phyloP scores from a whole-genome alignment of 2,329 filamentous ascomycete species.

The Colletotrichum gloeosporioides region DNA sequence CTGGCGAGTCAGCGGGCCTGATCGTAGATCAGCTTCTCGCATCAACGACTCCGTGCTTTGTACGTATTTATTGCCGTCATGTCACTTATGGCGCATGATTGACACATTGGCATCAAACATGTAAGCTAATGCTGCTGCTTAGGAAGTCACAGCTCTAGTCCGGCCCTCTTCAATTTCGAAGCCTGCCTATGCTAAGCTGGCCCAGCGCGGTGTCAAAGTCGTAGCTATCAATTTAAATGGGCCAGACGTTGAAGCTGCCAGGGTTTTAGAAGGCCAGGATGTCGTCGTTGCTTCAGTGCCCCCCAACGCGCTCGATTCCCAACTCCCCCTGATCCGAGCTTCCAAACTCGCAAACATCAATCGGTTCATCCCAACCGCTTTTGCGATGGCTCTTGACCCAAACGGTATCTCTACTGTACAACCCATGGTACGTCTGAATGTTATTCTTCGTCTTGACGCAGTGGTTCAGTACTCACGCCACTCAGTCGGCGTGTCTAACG shows the following conservation, averaged over 20 bases:
- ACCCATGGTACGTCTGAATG: not conserved
- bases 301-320: not conserved
- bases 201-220: not conserved
- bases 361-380: not conserved
- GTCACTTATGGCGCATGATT: fast-evolving
- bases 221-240: not conserved
- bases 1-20: not conserved
- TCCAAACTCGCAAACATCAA: not conserved
- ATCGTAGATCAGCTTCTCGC: not conserved
- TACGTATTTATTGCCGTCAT: fast-evolving
- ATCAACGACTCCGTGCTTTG: not conserved
- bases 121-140: fast-evolving
- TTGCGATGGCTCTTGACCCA: not conserved
- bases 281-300: not conserved
- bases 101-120: fast-evolving
- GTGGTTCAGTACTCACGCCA: no score
- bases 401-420: not conserved
- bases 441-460: no score
- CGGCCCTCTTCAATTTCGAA: not conserved
- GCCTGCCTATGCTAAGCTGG: not conserved
- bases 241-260: not conserved
- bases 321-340: not conserved
- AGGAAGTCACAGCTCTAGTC: not conserved
- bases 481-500: no score
- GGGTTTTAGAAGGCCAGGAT: not conserved